Percentiles rank a stretch among this genome's conserved stretches.
Evolutionary conservation across 2,329 filamentous ascomycete species (phyloP).

Genomic region (Geosmithia morbida): DNA sequence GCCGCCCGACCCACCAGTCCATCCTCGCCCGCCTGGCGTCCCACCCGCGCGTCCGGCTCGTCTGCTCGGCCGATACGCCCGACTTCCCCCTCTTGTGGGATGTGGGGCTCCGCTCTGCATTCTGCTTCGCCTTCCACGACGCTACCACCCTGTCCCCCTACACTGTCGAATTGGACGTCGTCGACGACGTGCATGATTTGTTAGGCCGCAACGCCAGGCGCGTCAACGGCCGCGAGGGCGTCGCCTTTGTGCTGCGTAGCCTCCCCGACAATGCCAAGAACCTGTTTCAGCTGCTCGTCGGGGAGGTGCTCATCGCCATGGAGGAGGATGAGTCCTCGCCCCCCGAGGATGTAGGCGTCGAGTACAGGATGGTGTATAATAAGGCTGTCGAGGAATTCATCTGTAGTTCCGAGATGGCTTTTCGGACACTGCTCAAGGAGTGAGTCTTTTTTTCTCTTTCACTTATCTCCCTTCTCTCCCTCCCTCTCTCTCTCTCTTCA

Average conservation of each 20-base stretch:
- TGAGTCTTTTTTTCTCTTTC: constrained; percentile 19
- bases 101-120: constrained; percentile 64
- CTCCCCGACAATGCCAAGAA: constrained; percentile 85
- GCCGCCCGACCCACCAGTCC: constrained; percentile 54
- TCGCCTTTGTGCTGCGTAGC: constrained; percentile 79
- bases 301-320: constrained; percentile 63
- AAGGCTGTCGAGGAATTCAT: constrained; percentile 96
- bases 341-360: constrained; percentile 56
- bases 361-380: constrained; percentile 85
- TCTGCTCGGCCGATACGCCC: constrained; percentile 77
- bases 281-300: constrained; percentile 72
- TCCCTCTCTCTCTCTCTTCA: not conserved
- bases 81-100: constrained; percentile 87
- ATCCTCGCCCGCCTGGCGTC: constrained; percentile 64
- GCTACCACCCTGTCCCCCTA: constrained; percentile 78
- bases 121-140: constrained; percentile 86
- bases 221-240: constrained; percentile 79
- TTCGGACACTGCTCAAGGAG: constrained; percentile 87
- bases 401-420: constrained; percentile 90
- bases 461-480: not conserved
- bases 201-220: constrained; percentile 68
- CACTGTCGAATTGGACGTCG: constrained; percentile 60
- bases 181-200: constrained; percentile 81
- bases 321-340: constrained; percentile 38
- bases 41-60: constrained; percentile 55